phyloP scores from a whole-genome alignment of 345 rosid species.

The Eutrema heterophyllum region DNA sequence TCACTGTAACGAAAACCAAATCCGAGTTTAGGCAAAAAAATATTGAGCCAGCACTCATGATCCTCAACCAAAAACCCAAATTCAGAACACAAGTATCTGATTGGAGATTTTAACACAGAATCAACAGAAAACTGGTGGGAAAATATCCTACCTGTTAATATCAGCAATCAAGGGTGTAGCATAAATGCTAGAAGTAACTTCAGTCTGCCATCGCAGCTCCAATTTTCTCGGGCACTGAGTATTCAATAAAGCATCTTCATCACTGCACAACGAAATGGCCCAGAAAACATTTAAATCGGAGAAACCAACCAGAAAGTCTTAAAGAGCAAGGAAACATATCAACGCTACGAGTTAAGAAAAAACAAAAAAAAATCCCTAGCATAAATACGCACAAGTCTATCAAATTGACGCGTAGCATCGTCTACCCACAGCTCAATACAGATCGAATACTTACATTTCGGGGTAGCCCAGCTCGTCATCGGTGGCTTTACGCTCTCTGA shows the following conservation, averaged over 20 bases:
- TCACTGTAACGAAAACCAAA: constrained; percentile 47
- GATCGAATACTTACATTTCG: constrained; percentile 48
- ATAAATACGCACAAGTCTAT: neutral
- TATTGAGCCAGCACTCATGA: neutral
- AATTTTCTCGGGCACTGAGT: constrained; percentile 84
- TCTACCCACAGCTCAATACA: neutral
- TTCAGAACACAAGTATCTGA: neutral
- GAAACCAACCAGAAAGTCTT: neutral
- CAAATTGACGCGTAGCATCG: neutral
- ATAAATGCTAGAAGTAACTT: constrained; percentile 94
- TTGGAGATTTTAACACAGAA: neutral
- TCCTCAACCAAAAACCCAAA: neutral
- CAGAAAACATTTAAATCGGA: neutral
- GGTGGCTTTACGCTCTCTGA: constrained; percentile 72
- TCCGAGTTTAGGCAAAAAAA: neutral
- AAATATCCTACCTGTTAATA: constrained; percentile 60
- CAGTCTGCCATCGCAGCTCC: constrained; percentile 99
- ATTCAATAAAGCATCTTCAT: constrained; percentile 86
- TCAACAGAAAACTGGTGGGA: neutral
- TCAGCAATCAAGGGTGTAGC: constrained; percentile 95
- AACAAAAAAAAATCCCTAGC: neutral
- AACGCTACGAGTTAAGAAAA: neutral
- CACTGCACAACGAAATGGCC: constrained; percentile 40
- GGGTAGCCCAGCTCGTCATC: constrained; percentile 80
- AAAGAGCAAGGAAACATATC: neutral